These are phyloP conservation scores for Dactylellina cionopaga DNA, from an alignment of 2,329 filamentous ascomycete genomes.

Conservation along the genomic window DNA sequence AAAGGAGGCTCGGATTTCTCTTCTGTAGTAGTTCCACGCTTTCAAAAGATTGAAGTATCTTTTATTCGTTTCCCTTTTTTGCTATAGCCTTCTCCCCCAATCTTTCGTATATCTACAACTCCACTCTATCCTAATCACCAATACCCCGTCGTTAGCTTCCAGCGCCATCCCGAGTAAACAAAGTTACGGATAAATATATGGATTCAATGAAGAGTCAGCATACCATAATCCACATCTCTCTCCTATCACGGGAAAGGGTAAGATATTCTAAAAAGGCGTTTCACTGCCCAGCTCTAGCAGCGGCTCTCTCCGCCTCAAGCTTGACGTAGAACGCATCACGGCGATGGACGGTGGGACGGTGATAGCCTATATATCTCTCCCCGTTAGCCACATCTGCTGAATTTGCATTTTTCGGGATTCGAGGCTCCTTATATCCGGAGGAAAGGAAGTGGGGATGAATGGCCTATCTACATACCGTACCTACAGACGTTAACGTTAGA, in stretches of 20 bases:
- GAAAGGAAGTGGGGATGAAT: neutral
- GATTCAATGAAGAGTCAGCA: neutral
- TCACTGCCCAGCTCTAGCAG: conserved; percentile 45
- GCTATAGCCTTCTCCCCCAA: no score
- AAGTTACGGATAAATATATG: no score
- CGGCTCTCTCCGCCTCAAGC: conserved; percentile 61
- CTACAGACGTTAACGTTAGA: neutral
- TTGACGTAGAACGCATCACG: conserved; percentile 62
- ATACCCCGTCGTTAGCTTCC: no score
- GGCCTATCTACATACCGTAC: conserved; percentile 25
- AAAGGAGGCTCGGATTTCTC: neutral
- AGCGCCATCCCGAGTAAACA: no score
- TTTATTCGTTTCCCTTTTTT: neutral
- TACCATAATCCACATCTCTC: conserved; percentile 1
- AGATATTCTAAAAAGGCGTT: neutral
- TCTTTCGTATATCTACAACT: neutral
- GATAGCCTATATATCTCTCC: conserved; percentile 59
- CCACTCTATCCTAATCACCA: no score
- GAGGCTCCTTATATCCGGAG: no score
- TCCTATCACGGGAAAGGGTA: neutral
- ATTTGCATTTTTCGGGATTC: no score
- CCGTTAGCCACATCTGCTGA: neutral
- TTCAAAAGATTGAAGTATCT: no score
- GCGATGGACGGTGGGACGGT: conserved; percentile 61
- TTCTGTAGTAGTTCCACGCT: no score